Conservation (phyloP, 1,139 yeast genomes). For the Pichia sp. region DNA sequence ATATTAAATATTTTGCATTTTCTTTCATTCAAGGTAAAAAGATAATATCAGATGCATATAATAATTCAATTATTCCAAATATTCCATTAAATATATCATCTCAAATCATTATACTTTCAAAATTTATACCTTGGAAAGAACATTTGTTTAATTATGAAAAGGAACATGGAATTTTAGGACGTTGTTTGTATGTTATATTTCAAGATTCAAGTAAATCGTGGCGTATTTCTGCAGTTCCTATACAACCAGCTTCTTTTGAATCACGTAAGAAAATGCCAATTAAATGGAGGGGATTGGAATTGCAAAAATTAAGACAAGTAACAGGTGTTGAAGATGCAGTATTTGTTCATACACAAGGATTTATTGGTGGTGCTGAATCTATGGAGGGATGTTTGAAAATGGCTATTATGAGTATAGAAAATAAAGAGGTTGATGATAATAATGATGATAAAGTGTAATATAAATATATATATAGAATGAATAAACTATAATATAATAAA, state of each 20-base stretch:
- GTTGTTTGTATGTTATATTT: constrained; percentile 70
- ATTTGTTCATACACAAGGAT: constrained; percentile 92
- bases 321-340: constrained; percentile 78
- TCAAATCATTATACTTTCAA: constrained; percentile 55
- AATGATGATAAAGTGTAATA: too few species aligned
- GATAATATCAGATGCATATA: neutral
- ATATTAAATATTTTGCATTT: constrained; percentile 65
- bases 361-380: constrained; percentile 87
- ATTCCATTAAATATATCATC: neutral
- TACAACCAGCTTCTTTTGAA: constrained; percentile 64
- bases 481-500: too few species aligned
- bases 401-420: constrained; percentile 38
- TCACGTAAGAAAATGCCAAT: constrained; percentile 83
- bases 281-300: constrained; percentile 88
- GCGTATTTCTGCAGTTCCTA: constrained; percentile 87
- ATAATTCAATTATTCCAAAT: neutral
- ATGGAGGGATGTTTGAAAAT: constrained; percentile 69
- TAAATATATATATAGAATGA: too few species aligned
- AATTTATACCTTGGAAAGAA: constrained; percentile 90
- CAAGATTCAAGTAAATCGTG: constrained; percentile 65
- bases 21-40: constrained; percentile 88
- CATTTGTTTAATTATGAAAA: constrained; percentile 72
- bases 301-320: constrained; percentile 61
- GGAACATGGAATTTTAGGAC: constrained; percentile 45
- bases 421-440: neutral